phyloP scores from a whole-genome alignment of 495 filamentous ascomycete genomes.

The Aspergillus avenaceus region DNA sequence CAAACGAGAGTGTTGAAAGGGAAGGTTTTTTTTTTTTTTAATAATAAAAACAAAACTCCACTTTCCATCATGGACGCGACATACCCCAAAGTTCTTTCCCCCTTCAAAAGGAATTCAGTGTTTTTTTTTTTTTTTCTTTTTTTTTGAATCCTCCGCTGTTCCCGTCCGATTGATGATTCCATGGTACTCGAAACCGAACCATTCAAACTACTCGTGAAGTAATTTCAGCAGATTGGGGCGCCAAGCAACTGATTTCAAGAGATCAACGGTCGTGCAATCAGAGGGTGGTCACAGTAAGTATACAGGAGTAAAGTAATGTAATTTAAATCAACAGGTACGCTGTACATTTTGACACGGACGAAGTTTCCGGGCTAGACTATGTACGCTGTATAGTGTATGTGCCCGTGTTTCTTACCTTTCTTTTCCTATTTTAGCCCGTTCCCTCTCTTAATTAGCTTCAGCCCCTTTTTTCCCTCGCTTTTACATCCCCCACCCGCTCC shows the following conservation, averaged over 20 bases:
- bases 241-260: not conserved
- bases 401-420: slow-evolving; percentile 13
- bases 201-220: too few relatives aligned
- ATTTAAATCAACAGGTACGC: too few relatives aligned
- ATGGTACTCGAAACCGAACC: not conserved
- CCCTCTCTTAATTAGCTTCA: slow-evolving; percentile 2
- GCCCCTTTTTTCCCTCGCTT: not conserved
- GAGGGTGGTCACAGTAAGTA: too few relatives aligned
- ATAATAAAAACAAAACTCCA: too few relatives aligned
- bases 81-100: too few relatives aligned
- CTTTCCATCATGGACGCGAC: too few relatives aligned
- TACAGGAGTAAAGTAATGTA: too few relatives aligned
- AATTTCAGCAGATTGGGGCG: not conserved
- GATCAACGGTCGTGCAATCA: slow-evolving; percentile 2
- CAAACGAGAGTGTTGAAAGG: too few relatives aligned
- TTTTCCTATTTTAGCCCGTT: slow-evolving; percentile 7
- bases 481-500: slow-evolving; percentile 4
- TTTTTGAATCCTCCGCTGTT: too few relatives aligned
- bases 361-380: not conserved
- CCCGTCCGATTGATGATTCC: not conserved
- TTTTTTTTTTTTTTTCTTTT: too few relatives aligned
- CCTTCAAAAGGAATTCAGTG: too few relatives aligned
- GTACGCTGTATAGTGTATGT: not conserved
- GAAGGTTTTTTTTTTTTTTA: too few relatives aligned
- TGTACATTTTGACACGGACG: not conserved